These are phyloP conservation scores for Boletus speciosus DNA, from an alignment of 768 basidiomycete species.

Conservation along the genomic window DNA sequence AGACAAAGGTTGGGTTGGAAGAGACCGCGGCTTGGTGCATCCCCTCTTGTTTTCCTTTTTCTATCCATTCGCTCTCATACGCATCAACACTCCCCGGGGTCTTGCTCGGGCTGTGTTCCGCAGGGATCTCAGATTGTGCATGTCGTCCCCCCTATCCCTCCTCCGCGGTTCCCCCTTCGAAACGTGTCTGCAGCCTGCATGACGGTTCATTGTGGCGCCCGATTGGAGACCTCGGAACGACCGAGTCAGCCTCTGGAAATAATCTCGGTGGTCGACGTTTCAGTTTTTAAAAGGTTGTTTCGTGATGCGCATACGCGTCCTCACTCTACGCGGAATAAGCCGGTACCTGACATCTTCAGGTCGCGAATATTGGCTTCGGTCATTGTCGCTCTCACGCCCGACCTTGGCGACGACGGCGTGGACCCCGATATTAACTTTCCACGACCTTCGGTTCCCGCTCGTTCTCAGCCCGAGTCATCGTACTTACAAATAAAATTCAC, in stretches of 20 bases:
- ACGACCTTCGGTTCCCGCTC: constrained; percentile 15
- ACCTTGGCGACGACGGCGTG: constrained; percentile 10
- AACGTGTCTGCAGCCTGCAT: not conserved
- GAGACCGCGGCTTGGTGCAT: not conserved
- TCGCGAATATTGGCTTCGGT: not conserved
- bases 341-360: constrained; percentile 11
- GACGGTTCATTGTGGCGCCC: no score
- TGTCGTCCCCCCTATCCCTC: constrained; percentile 3
- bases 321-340: constrained; percentile 9
- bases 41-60: constrained; percentile 12
- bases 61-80: constrained; percentile 1
- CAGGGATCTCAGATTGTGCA: constrained; percentile 16
- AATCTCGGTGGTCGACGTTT: no score
- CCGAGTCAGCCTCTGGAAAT: no score
- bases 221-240: no score
- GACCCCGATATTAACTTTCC: constrained; percentile 14
- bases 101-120: constrained; percentile 17
- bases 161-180: not conserved
- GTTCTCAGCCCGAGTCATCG: not conserved
- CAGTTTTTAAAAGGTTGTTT: not conserved
- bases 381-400: constrained; percentile 4
- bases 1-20: not conserved
- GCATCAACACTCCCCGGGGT: constrained; percentile 19
- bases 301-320: constrained; percentile 1
- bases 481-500: constrained; percentile 7